These are phyloP conservation scores for Stachybotrys elegans DNA, from an alignment of 2,329 filamentous ascomycete genomes.

Conservation along the genomic window DNA sequence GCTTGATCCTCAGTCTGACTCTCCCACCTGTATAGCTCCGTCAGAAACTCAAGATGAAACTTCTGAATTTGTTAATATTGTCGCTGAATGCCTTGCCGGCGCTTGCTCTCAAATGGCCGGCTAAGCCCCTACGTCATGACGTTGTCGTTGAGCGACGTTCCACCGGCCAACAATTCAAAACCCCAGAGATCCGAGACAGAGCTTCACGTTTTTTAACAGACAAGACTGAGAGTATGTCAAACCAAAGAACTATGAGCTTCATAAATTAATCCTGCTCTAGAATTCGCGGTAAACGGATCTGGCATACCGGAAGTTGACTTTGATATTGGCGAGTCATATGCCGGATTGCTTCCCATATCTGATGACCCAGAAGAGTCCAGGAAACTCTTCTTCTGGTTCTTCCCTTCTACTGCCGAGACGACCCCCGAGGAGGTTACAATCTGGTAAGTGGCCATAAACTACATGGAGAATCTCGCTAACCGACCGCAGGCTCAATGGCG, in stretches of 20 bases:
- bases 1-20: neutral
- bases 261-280: conserved; percentile 25
- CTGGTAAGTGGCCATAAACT: conserved; percentile 31
- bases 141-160: neutral
- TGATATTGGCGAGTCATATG: conserved; percentile 62
- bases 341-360: conserved; percentile 56
- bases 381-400: conserved; percentile 64
- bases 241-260: neutral
- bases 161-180: neutral
- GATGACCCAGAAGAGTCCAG: conserved; percentile 40
- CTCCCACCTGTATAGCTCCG: neutral
- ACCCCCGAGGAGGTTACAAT: conserved; percentile 56
- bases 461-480: neutral
- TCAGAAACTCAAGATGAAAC: neutral
- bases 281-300: conserved; percentile 59
- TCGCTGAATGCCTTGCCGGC: neutral
- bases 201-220: conserved; percentile 10
- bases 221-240: conserved; percentile 11
- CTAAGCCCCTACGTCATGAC: neutral
- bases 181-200: neutral
- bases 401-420: conserved; percentile 47
- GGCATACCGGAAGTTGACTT: conserved; percentile 64
- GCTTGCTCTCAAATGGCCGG: neutral
- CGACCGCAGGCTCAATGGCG: conserved; percentile 4
- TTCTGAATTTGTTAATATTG: neutral